Evolutionary conservation across 1,139 yeast species (phyloP).

Genomic region (Kodamaea sp.): DNA sequence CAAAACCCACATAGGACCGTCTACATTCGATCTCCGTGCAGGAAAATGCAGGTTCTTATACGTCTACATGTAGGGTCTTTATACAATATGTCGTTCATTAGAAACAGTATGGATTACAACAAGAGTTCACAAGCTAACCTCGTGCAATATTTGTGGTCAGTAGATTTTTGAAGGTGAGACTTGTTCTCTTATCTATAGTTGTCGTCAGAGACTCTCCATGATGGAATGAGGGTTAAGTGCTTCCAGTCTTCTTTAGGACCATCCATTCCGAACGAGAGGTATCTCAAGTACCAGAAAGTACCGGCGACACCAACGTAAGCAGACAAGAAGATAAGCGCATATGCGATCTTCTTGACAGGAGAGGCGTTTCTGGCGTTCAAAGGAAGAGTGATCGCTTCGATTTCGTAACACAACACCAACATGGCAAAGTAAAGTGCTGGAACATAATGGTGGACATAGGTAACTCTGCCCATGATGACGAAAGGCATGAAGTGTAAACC

Average conservation of each 20-base stretch:
- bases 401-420: constrained; percentile 71
- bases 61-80: no score
- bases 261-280: constrained; percentile 86
- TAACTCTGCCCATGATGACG: constrained; percentile 93
- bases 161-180: not conserved
- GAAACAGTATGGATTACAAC: no score
- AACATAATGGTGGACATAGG: constrained; percentile 94
- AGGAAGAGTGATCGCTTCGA: constrained; percentile 60
- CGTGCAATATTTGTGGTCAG: no score
- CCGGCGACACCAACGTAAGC: constrained; percentile 63
- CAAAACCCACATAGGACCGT: no score
- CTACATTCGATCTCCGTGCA: no score
- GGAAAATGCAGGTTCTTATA: no score
- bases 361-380: constrained; percentile 33
- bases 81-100: no score
- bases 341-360: constrained; percentile 23
- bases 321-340: constrained; percentile 35
- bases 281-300: constrained; percentile 71
- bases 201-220: constrained; percentile 64
- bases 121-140: no score
- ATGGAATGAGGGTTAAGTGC: constrained; percentile 70
- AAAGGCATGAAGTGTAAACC: constrained; percentile 89
- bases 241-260: constrained; percentile 71
- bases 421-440: constrained; percentile 97
- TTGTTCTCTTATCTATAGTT: constrained; percentile 21